A percentile compares a stretch with the other conserved stretches of the same genome.
Evolutionary conservation across 106 monocot genomes (phyloP).

Genomic region (Platanthera guangdongensis): DNA sequence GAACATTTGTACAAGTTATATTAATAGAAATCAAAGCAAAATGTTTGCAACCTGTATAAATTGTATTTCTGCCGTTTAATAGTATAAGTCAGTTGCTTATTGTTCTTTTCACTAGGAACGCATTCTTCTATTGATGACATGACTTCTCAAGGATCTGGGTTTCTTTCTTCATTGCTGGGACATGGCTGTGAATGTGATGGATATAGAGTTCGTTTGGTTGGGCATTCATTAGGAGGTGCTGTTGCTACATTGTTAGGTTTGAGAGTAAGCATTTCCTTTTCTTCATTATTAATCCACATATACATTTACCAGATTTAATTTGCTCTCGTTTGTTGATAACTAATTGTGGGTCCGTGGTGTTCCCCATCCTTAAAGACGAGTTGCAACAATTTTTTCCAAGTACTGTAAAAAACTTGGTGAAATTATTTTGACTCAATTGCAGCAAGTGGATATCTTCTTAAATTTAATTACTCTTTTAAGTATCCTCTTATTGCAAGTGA

Average conservation of each 20-base stretch:
- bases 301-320: background rate
- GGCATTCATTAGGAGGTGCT: slow-evolving; percentile 94
- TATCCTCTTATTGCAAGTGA: no score
- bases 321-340: background rate
- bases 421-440: no score
- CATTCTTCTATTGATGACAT: slow-evolving; percentile 1
- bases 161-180: slow-evolving; percentile 80
- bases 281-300: background rate
- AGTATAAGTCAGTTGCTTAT: background rate
- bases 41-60: background rate
- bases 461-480: no score
- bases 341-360: no score
- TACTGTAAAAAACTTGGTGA: no score
- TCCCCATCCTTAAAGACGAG: no score
- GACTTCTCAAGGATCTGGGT: slow-evolving; percentile 39
- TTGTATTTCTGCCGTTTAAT: background rate
- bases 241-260: slow-evolving; percentile 78
- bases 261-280: slow-evolving; percentile 40
- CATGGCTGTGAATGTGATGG: slow-evolving; percentile 68
- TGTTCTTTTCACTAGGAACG: slow-evolving; percentile 4
- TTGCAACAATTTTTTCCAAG: no score
- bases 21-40: background rate
- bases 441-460: no score
- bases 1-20: no score
- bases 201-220: slow-evolving; percentile 74